phyloP scores from a whole-genome alignment of 768 basidiomycete species.

The Leccinum uliginosum region DNA sequence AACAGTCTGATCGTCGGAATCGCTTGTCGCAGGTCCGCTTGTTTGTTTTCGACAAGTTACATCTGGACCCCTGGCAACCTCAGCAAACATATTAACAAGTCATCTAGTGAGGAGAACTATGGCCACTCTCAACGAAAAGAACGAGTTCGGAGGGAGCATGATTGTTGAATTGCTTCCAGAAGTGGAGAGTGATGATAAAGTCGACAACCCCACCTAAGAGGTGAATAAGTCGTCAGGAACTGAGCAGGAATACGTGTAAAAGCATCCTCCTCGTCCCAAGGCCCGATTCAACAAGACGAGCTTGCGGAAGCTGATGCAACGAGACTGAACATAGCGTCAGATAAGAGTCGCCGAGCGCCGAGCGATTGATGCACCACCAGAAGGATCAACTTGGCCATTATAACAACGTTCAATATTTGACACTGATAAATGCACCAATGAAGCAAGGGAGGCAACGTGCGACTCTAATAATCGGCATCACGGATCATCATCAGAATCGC shows the following conservation, averaged over 20 bases:
- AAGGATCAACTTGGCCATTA: background rate
- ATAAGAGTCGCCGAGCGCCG: background rate
- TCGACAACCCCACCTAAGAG: background rate
- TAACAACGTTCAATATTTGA: background rate
- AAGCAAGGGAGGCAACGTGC: background rate
- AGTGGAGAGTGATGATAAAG: background rate
- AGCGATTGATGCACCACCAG: background rate
- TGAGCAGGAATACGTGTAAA: background rate
- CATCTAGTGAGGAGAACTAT: background rate
- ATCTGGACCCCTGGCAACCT: too few species aligned
- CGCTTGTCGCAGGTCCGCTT: background rate
- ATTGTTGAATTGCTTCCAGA: conserved; percentile 18
- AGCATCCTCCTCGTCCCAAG: background rate
- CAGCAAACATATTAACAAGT: background rate
- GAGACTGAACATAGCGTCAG: background rate
- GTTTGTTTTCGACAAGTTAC: background rate
- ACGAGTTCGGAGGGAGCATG: background rate
- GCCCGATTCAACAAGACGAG: background rate
- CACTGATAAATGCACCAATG: conserved; percentile 9
- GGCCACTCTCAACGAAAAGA: background rate
- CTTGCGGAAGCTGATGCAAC: background rate
- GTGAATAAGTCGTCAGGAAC: background rate
- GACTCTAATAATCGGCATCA: conserved; percentile 6
- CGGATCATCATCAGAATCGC: conserved; percentile 29
- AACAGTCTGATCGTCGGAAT: background rate